Evolutionary conservation across 2,329 filamentous ascomycete species (phyloP), one percentile per base, ranked within the genome.

Genomic region (Alternaria tenuissima): DNA sequence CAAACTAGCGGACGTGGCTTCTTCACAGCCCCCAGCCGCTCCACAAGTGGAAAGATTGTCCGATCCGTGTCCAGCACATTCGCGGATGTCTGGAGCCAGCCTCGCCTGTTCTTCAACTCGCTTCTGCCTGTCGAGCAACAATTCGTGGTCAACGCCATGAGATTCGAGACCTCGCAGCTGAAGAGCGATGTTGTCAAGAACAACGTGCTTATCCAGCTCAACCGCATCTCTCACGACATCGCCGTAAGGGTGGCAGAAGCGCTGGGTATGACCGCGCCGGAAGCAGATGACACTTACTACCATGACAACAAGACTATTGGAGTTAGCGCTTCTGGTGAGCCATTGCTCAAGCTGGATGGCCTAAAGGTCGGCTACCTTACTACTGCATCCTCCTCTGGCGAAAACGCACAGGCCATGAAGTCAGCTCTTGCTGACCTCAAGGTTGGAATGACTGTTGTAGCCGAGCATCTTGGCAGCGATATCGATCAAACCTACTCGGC

Each of bases 61-160:
- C 87, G 90, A 48, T 80, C 81, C 14, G 81, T 86, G 18, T 87
- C 88, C n/a, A 79, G 83, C 0, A 89, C 87, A 1, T 92, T 92
- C 73, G 76, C 84, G n/a, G 89, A 92, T 71, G 87, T 88, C 73
- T 92, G 89, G 89, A 87, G 86, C 3, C 90, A 93, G 73, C 86
- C 89, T 0, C 86, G 90, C 1, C 82, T 92, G 12, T 92, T 92
- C 80, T 92, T 86, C 83, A 92, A 92, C 83, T 91, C 89, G 0
- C 81, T 93, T 51, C 81, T 84, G 2, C 81, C 84, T 2, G 82
- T 83, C 0, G 90, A 92, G 78, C 86, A 91, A 74, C 89, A 92
- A 71, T 89, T 91, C 71, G 76, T 92, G 39, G 83, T 92, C 79
- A 89, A 92, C 74, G 89, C 89, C 0, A 87, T 92, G 55, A 88